Base-by-base conservation (phyloP, 2,329 filamentous ascomycete species). In the Aspergillus pseudoviridinutans region DNA sequence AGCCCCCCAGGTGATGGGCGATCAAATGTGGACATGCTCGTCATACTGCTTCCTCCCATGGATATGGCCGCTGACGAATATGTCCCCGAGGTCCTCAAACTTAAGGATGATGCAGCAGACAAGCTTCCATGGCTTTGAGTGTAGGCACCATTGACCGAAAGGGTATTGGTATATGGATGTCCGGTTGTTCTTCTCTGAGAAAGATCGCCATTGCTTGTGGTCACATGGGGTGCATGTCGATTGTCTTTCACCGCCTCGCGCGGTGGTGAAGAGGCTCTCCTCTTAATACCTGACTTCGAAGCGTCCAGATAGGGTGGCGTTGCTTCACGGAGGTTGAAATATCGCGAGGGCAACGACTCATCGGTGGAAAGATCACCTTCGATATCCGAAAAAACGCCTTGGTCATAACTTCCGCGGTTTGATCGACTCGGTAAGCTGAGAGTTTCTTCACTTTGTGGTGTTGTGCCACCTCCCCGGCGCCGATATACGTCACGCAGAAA, bases 81-180 rank as follows among this genome's bases (percentile, higher is more conserved):
- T 1, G 86, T 89, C 28, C 82, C 82, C 49, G 68, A 71, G 3
- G 82, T 85, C 61, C 84, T 82, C 58, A 83, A 80, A 50, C 82
- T 82, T 28, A 80, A 76, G 5, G 85, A 88, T n/a, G 85, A 85
- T 8, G 80, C 79, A n/a, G 87, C 87, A 5, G 87, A 89, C 25
- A 87, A 71, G 24, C 86, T 88, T 50, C 84, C 83, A 64, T 85
- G 81, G 57, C 79, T 81, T 27, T 80, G 77, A 58, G 82, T 80
- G 68, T 83, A 84, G 47, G 80, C 78, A 28, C 79, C 79, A 50
- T 78, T 76, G 28, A 83, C 79, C 17, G 83, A 82, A 38, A 82
- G 80, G 49, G 79, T 80, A 58, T 79, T 82, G 59, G 80, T 79
- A 46, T 80, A 80, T 57, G 82, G 84, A 60, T 85, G 81, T 51